Evolutionary conservation across 768 basidiomycete species (phyloP).

Genomic region (Xerocomus potaroensis): DNA sequence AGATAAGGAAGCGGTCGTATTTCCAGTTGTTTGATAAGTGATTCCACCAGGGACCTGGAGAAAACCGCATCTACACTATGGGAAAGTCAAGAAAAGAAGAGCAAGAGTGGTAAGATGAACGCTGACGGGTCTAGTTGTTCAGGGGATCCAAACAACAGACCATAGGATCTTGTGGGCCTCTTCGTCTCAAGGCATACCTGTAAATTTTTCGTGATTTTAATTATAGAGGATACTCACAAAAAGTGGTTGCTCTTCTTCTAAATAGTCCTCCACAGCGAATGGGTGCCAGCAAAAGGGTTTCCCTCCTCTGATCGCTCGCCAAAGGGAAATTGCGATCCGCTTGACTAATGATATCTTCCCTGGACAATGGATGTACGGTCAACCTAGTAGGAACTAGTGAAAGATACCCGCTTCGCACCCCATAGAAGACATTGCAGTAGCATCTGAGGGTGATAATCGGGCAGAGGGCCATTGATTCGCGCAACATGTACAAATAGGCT

Average conservation of each 20-base stretch:
- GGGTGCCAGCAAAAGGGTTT: constrained; percentile 38
- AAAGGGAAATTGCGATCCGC: constrained; percentile 68
- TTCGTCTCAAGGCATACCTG: constrained; percentile 2
- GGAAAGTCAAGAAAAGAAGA: constrained; percentile 2
- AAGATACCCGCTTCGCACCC: constrained; percentile 49
- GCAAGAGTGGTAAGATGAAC: background rate
- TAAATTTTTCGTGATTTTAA: background rate
- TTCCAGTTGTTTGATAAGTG: constrained; percentile 64
- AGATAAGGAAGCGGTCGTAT: constrained; percentile 62
- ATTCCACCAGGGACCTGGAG: constrained; percentile 52
- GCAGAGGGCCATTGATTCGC: constrained; percentile 77
- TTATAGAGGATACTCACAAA: constrained; percentile 16
- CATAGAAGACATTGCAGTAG: constrained; percentile 87
- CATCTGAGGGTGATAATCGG: constrained; percentile 93
- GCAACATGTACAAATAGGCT: constrained; percentile 83
- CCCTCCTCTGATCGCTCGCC: constrained; percentile 26
- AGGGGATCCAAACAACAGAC: constrained; percentile 48
- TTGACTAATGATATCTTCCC: constrained; percentile 86
- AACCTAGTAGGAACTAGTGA: background rate
- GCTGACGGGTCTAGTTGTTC: constrained; percentile 45
- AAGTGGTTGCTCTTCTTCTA: constrained; percentile 16
- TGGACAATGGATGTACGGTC: constrained; percentile 29
- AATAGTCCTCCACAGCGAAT: constrained; percentile 49
- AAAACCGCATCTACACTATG: constrained; percentile 51
- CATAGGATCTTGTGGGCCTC: constrained; percentile 38